A percentile compares a stretch with the other conserved stretches of the same genome.
These are phyloP conservation scores for Piper betle DNA, from an alignment of 164 flowering plant genomes.

Conservation along the genomic window DNA sequence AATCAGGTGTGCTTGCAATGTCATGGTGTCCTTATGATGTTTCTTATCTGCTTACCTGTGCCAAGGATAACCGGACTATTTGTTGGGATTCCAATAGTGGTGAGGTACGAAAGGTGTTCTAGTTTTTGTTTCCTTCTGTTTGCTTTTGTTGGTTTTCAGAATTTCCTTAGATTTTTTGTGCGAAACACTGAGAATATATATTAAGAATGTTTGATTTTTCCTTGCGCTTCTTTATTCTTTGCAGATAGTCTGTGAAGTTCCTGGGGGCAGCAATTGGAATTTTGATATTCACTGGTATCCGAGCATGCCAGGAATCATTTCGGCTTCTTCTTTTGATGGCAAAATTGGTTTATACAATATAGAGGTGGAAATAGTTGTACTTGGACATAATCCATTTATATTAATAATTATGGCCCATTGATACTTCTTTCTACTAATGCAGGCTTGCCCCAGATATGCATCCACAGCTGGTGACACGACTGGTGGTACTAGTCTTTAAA, in stretches of 20 bases:
- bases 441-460: constrained; percentile 72
- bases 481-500: constrained; percentile 17
- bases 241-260: constrained; percentile 86
- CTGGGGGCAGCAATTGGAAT: constrained; percentile 81
- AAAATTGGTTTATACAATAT: constrained; percentile 89
- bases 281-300: constrained; percentile 98
- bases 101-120: constrained; percentile 35
- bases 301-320: constrained; percentile 89
- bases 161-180: not conserved
- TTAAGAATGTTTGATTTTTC: constrained; percentile 4
- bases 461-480: constrained; percentile 49
- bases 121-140: not conserved
- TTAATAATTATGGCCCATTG: not conserved
- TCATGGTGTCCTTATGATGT: not conserved
- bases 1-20: constrained; percentile 78
- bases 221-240: constrained; percentile 3
- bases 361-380: constrained; percentile 29
- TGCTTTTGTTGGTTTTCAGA: not conserved
- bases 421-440: constrained; percentile 9
- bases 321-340: constrained; percentile 97
- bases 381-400: too few species aligned
- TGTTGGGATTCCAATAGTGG: constrained; percentile 30
- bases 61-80: not conserved
- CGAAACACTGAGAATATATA: not conserved
- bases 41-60: not conserved